Evolutionary conservation across 1,284 basidiomycete species (phyloP), one percentile per base, ranked within the genome.

Genomic region (Cutaneotrichosporon sp.): DNA sequence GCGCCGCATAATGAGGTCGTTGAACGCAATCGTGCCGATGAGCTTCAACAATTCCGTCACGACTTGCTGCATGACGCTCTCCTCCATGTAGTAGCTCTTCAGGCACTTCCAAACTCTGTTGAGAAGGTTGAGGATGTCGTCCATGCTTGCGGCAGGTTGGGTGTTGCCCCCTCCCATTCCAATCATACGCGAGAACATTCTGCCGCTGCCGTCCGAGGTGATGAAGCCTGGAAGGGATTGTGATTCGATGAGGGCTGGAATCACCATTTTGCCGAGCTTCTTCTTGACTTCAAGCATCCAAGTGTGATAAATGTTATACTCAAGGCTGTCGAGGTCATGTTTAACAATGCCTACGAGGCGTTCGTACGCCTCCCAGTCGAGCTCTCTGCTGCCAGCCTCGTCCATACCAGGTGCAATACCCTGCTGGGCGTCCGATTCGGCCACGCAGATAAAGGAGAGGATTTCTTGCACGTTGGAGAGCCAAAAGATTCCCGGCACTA

Each of bases 261-360:
- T 92, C 47, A 98, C 90, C 93, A 98, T 98, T 80, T 97, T 97
- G 59, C 86, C 83, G 41, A 99, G 78, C 59, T 86, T 87, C 78
- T 94, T 96, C 84, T 98, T 98, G 41, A 92, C 90, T 77, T 98
- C 96, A 57, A 90, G 80, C 90, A 99, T 98, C 89, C 91, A 97
- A 0, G 94, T 97, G 75, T 98, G 94, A 74, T 97, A 98, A 75
- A 99, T 96, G 80, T 98, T 99, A 79, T 97, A 98, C 77, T 98
- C 94, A 66, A 99, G 80, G 62, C 89, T 93, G 77, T 98, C 96
- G 42, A 99, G 82, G 73, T 99, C 96, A 69, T 98, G 94, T 76
- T 97, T 97, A 74, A 98, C 96, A 59, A 98, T 90, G 17, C 88
- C 88, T 17, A 99, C 92, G 21, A 99, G 81, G 23, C 90, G 85